Conservation (phyloP, 73 alveolate genomes). For the Stentor coeruleus region DNA sequence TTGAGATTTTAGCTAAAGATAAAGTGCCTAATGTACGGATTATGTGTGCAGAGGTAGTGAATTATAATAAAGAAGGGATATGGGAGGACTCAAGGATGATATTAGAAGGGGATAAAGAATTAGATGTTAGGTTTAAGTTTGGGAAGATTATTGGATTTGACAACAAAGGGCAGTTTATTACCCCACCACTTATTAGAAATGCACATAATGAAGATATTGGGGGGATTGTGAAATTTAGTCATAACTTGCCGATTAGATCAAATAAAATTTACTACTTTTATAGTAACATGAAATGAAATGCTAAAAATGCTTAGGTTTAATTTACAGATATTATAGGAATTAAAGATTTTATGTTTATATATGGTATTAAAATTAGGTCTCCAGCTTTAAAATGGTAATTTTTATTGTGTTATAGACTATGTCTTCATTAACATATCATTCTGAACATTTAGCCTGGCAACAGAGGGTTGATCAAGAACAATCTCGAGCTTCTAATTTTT, state of each 20-base stretch:
- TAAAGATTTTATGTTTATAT: too few relatives aligned
- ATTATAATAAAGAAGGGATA: background rate
- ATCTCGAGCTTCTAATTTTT: background rate
- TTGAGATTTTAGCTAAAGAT: background rate
- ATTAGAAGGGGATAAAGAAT: background rate
- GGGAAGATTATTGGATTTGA: background rate
- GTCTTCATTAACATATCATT: constrained; percentile 27
- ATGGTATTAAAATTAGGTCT: too few relatives aligned
- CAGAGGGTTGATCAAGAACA: constrained; percentile 38
- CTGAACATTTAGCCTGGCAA: constrained; percentile 60
- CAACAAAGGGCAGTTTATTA: background rate
- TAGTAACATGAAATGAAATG: too few relatives aligned
- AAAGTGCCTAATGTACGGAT: background rate
- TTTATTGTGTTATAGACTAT: too few relatives aligned
- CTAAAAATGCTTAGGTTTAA: too few relatives aligned
- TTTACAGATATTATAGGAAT: too few relatives aligned
- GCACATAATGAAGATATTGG: background rate
- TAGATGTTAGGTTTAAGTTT: background rate
- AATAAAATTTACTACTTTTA: background rate
- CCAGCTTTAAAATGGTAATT: too few relatives aligned
- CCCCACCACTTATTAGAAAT: background rate
- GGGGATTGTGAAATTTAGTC: background rate
- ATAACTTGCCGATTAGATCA: background rate
- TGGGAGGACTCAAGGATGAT: background rate
- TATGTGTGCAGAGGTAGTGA: background rate